Base-by-base conservation (phyloP, 208 protist species). In the Spongospora subterranea region DNA sequence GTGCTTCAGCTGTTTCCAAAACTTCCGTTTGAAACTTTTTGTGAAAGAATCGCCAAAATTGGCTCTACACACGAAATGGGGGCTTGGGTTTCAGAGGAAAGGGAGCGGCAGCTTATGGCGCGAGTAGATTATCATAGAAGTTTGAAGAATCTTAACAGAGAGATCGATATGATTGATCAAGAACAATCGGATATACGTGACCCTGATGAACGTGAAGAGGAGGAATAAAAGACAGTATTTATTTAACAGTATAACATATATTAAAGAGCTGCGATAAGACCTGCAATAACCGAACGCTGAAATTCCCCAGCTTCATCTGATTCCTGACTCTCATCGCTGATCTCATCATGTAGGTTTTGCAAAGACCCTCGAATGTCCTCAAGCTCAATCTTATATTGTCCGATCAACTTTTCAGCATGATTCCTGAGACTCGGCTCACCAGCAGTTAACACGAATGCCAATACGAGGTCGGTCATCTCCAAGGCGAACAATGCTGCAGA, bases 1-100 rank as follows among this genome's bases (percentile, higher is more conserved):
- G 71, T 20, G 6, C 71, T 82, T 45, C n/a, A 82, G 71, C 71
- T 82, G 71, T 82, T 82, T 43, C 71, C 71, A 43, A 82, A 82
- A 43, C 40, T 82, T 13, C 11, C 6, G 17, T 82, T 82, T n/a
- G n/a, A 6, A 20, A n/a, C 71, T 20, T 43, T 82, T 35, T 17
- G 6, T 35, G 71, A 82, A 6, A 6, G 71, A n/a, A 82, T 82
- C 6, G 17, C 6, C 71, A 82, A 82, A 6, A 35, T 82, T 20
- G 71, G 71, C 71, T 40, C 17, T 29, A 60, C 6, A 60, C n/a
- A n/a, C n/a, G n/a, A n/a, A n/a, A n/a, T n/a, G n/a, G n/a, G n/a
- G n/a, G n/a, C n/a, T n/a, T n/a, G n/a, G n/a, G n/a, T n/a, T n/a
- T n/a, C n/a, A n/a, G n/a, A n/a, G n/a, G n/a, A n/a, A n/a, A n/a